Conservation (phyloP, 768 basidiomycete species). For the Termitomyces sp. region DNA sequence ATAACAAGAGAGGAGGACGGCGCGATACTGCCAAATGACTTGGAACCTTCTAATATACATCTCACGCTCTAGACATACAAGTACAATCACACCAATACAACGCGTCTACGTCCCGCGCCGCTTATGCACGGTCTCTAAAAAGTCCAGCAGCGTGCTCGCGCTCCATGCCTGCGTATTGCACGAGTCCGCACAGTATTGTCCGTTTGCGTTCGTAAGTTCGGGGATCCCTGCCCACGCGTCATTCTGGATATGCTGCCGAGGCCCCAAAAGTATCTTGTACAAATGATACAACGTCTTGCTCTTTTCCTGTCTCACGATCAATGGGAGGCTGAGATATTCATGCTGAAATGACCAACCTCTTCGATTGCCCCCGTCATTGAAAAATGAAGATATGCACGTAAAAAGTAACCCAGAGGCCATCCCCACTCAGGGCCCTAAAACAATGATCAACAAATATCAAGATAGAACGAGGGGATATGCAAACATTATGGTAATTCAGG, state of each 20-base stretch:
- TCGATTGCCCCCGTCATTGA: slow-evolving; percentile 63
- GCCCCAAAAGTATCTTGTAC: slow-evolving; percentile 62
- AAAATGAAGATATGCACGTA: slow-evolving; percentile 89
- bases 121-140: slow-evolving; percentile 70
- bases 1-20: neutral
- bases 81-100: slow-evolving; percentile 10
- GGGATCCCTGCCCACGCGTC: slow-evolving; percentile 94
- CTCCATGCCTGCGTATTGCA: slow-evolving; percentile 97
- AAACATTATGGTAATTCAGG: slow-evolving; percentile 87
- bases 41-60: slow-evolving; percentile 7
- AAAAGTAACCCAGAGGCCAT: slow-evolving; percentile 93
- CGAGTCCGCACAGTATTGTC: slow-evolving; percentile 78
- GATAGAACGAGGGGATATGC: slow-evolving; percentile 15
- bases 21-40: neutral
- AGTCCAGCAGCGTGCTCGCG: slow-evolving; percentile 86
- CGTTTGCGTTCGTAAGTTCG: slow-evolving; percentile 86
- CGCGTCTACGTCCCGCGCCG: slow-evolving; percentile 7
- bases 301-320: slow-evolving; percentile 43
- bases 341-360: slow-evolving; percentile 39
- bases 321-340: neutral
- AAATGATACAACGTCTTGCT: slow-evolving; percentile 75
- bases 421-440: slow-evolving; percentile 87
- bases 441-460: slow-evolving; percentile 10
- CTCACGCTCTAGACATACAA: slow-evolving; percentile 10
- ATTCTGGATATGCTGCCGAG: slow-evolving; percentile 66